Percentiles rank a stretch among this genome's conserved stretches.
These are phyloP conservation scores for Candida khao-thaluensis DNA, from an alignment of 805 yeast genomes.

Conservation along the genomic window DNA sequence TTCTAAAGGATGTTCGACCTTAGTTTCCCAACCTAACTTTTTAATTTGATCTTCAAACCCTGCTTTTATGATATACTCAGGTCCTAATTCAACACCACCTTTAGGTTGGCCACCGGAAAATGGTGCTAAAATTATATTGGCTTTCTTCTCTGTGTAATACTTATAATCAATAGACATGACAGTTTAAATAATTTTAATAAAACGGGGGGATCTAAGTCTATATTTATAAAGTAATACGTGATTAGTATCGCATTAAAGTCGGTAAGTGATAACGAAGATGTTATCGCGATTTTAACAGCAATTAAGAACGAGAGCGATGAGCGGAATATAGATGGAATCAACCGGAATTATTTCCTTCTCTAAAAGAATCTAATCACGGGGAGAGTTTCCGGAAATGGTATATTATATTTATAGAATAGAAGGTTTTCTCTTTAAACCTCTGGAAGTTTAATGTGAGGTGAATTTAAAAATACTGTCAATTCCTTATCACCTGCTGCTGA, in stretches of 20 bases:
- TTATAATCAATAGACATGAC: constrained; percentile 42
- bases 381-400: no score
- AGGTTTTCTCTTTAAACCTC: no score
- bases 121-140: constrained; percentile 83
- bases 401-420: no score
- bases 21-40: constrained; percentile 69
- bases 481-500: no score
- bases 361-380: no score
- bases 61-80: constrained; percentile 69
- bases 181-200: not conserved
- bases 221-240: constrained; percentile 5
- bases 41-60: constrained; percentile 67
- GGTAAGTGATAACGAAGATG: constrained; percentile 8
- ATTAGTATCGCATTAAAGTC: not conserved
- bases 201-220: not conserved
- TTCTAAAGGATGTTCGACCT: constrained; percentile 53
- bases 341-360: no score
- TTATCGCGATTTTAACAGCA: constrained; percentile 5
- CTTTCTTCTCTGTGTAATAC: constrained; percentile 52
- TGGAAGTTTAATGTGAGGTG: no score
- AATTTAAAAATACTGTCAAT: no score
- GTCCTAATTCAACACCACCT: constrained; percentile 92
- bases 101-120: constrained; percentile 96
- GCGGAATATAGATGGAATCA: not conserved
- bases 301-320: constrained; percentile 1